Percentiles rank a stretch among this genome's conserved stretches.
Evolutionary conservation across 2,329 filamentous ascomycete genomes (phyloP).

Genomic region (Lachnellula subtilissima): DNA sequence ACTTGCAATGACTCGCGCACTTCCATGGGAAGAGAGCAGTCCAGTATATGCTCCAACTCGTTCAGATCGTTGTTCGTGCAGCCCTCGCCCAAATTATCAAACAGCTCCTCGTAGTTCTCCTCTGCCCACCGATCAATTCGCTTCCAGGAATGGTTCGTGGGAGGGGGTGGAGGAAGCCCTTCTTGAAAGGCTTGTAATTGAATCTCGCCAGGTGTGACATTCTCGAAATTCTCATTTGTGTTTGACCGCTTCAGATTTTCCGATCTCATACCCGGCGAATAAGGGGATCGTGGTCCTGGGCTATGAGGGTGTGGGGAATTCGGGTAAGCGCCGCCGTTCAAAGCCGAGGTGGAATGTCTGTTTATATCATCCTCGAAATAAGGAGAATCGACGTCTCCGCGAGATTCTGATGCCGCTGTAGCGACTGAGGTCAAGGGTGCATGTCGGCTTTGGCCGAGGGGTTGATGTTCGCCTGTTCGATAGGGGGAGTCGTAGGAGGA

Average conservation of each 20-base stretch:
- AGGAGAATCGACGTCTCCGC: slow-evolving; percentile 72
- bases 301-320: slow-evolving; percentile 39
- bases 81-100: slow-evolving; percentile 86
- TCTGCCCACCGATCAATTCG: slow-evolving; percentile 94
- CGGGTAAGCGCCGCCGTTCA: slow-evolving; percentile 55
- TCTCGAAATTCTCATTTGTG: slow-evolving; percentile 63
- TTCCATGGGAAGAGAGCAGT: slow-evolving; percentile 89
- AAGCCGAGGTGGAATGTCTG: slow-evolving; percentile 46
- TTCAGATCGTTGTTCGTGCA: slow-evolving; percentile 93
- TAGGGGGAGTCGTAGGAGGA: slow-evolving; percentile 91
- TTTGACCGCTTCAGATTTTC: slow-evolving; percentile 58
- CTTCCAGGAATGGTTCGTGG: slow-evolving; percentile 84
- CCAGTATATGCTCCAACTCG: slow-evolving; percentile 91
- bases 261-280: slow-evolving; percentile 88
- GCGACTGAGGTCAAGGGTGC: slow-evolving; percentile 81
- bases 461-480: slow-evolving; percentile 83
- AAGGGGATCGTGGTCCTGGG: slow-evolving; percentile 63
- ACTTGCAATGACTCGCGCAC: slow-evolving; percentile 85
- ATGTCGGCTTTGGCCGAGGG: slow-evolving; percentile 76
- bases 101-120: slow-evolving; percentile 91
- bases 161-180: slow-evolving; percentile 82
- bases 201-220: slow-evolving; percentile 73
- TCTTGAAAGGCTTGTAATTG: slow-evolving; percentile 96
- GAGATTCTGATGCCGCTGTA: slow-evolving; percentile 80
- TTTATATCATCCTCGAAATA: slow-evolving; percentile 66